phyloP scores from a whole-genome alignment of 2,329 filamentous ascomycete genomes.

The Alternaria sp. region DNA sequence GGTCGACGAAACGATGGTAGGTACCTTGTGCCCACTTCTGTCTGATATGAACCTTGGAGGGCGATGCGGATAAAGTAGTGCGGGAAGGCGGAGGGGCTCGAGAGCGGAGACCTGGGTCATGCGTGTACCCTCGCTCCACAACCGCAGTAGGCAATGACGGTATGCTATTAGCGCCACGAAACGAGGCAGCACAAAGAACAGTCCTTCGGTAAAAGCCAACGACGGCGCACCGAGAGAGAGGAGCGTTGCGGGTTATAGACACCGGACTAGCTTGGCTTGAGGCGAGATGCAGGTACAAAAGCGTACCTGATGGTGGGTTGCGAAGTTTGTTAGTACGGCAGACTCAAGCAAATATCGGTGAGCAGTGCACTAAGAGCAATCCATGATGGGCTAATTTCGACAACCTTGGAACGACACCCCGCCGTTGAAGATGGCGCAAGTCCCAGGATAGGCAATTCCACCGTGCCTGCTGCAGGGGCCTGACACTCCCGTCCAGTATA shows the following conservation, averaged over 20 bases:
- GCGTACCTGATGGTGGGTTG: slow-evolving; percentile 30
- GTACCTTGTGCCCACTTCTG: slow-evolving; percentile 25
- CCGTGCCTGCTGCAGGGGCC: slow-evolving; percentile 33
- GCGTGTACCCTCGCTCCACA: slow-evolving; percentile 42
- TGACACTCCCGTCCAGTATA: slow-evolving; percentile 26
- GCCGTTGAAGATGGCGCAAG: slow-evolving; percentile 31
- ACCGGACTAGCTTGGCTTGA: slow-evolving; percentile 25
- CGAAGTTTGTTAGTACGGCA: slow-evolving; percentile 28
- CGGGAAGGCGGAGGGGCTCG: slow-evolving; percentile 35
- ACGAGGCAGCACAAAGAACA: slow-evolving; percentile 31
- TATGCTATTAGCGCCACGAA: slow-evolving; percentile 36
- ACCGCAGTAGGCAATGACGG: slow-evolving; percentile 32
- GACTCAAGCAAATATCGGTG: slow-evolving; percentile 42
- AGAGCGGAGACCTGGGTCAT: slow-evolving; percentile 40
- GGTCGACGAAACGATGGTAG: slow-evolving; percentile 27
- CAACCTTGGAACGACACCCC: slow-evolving; percentile 31
- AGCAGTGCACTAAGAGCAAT: slow-evolving; percentile 29
- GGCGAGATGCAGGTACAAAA: slow-evolving; percentile 38
- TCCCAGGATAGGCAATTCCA: slow-evolving; percentile 36
- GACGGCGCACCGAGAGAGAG: slow-evolving; percentile 34
- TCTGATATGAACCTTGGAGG: slow-evolving; percentile 29
- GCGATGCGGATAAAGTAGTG: slow-evolving; percentile 42
- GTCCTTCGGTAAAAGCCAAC: slow-evolving; percentile 30
- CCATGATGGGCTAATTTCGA: slow-evolving; percentile 35
- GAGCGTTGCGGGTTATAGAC: slow-evolving; percentile 35